Evolutionary conservation across 345 rosid species (phyloP), one percentile per base, ranked within the genome.

Genomic region (Clausena lansium): DNA sequence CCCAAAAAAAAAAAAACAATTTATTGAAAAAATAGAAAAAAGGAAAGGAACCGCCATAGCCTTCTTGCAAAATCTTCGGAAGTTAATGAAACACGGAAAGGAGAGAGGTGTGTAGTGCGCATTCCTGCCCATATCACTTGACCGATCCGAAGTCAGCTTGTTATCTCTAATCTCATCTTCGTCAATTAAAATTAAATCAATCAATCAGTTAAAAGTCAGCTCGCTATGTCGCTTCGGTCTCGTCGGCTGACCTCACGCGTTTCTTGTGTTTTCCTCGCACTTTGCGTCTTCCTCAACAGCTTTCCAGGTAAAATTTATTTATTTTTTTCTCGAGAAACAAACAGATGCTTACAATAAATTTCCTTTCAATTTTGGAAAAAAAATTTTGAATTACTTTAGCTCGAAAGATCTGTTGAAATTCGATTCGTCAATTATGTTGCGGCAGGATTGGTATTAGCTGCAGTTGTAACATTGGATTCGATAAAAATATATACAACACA

Each of bases 391-490:
- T 52, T 52, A 17, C 22, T 5, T 5, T 5, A 52, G 57, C 57
- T 52, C 22, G 57, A 52, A 45, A 13, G 50, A 17, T 52, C 17
- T 52, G 22, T 52, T 52, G 2, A 1, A 52, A 52, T 52, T 19
- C 17, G 50, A 45, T 45, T 45, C 5, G 50, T 45, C 50, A 45
- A 45, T 45, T 45, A 45, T 45, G 15, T 45, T 45, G 50, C 11
- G 77, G 67, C 81, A 92, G 97, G 87, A 70, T 67, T 71, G n/a
- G 70, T 82, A 66, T 63, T 82, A 24, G 62, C 91, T 57, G 90
- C 90, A 3, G 81, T 80, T 22, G 92, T 92, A 7, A 86, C 88
- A 22, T 76, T 92, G 28, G 88, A 87, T 47, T 90, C 94, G 25
- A 81, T 90, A 70, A 78, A 76, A 58, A 89, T 90, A 52, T 90